Conservation (phyloP, 148 eudicot species). For the Limonium bicolor region DNA sequence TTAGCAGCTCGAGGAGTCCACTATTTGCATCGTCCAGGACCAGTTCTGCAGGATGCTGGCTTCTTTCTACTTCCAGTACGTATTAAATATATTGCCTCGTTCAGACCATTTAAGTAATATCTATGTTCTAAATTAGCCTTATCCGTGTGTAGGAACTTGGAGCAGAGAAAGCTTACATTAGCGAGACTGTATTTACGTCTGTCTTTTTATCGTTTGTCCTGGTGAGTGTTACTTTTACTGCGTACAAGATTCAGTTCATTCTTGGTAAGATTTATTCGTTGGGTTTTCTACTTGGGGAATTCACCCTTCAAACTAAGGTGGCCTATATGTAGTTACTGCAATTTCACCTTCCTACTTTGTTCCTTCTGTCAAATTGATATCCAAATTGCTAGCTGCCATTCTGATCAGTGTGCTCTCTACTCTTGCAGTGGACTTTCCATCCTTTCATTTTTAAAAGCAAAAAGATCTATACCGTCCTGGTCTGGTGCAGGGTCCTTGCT, state of each 20-base stretch:
- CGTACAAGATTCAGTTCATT: too few relatives aligned
- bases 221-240: neutral
- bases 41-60: constrained; percentile 82
- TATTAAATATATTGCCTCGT: neutral
- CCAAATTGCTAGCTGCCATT: too few relatives aligned
- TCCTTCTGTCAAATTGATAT: too few relatives aligned
- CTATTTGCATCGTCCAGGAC: constrained; percentile 91
- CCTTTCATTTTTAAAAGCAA: constrained; percentile 92
- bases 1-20: constrained; percentile 97
- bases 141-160: constrained; percentile 61
- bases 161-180: constrained; percentile 71
- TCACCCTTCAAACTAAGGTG: too few relatives aligned
- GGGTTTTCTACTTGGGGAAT: neutral
- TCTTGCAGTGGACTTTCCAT: constrained; percentile 93
- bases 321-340: too few relatives aligned
- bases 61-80: constrained; percentile 86
- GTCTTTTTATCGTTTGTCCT: constrained; percentile 59
- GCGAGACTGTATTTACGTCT: constrained; percentile 68
- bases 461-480: constrained; percentile 83
- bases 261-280: constrained; percentile 1
- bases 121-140: neutral
- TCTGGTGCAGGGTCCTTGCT: constrained; percentile 98
- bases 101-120: neutral
- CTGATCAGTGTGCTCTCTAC: constrained; percentile 1
- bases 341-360: too few relatives aligned